Base-by-base conservation (phyloP, 169 alveolate genomes). In the Plasmodium ovale region DNA sequence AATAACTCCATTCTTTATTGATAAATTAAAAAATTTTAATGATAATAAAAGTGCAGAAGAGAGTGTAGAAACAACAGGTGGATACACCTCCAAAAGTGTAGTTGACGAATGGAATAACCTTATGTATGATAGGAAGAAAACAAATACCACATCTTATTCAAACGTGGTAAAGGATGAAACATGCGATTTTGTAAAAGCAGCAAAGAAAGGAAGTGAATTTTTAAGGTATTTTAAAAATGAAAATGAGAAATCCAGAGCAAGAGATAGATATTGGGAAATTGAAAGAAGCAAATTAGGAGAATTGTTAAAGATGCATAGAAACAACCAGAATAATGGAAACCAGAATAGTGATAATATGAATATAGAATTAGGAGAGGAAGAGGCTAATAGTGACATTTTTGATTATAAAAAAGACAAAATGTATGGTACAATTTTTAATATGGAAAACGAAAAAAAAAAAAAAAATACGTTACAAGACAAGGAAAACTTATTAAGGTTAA, bases 171-270 rank as follows among this genome's bases (percentile, higher is more conserved):
- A 98, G 92, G 99, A 98, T 85, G 98, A 96, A 7, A 97, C 98
- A 21, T 96, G 99, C 37, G 99, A 99, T 93, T 97, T 99, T 93
- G 99, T 99, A 31, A 94, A 94, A 64, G 87, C 98, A 84, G 99
- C 99, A 25, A 98, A 98, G 95, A 96, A 97, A 87, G 99, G 99
- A 33, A 96, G 99, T 53, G 92, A 93, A 60, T 94, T 97, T n/a
- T 90, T 98, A 74, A 95, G 94, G 70, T 87, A 92, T 56, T 94
- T 98, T 59, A 96, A 99, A 93, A 99, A 96, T 71, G 96, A 95
- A 91, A 94, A 96, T 65, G 99, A 97, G 65, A 95, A 96, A 60
- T 89, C 96, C 16, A 95, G 96, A 79, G 96, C 96, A 94, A 94
- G 99, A 51, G 97, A 96, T 44, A 91, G 97, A 72, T 98, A 96